Base-by-base conservation (phyloP, 768 basidiomycete genomes). In the Boletus pseudo-olivaceus region DNA sequence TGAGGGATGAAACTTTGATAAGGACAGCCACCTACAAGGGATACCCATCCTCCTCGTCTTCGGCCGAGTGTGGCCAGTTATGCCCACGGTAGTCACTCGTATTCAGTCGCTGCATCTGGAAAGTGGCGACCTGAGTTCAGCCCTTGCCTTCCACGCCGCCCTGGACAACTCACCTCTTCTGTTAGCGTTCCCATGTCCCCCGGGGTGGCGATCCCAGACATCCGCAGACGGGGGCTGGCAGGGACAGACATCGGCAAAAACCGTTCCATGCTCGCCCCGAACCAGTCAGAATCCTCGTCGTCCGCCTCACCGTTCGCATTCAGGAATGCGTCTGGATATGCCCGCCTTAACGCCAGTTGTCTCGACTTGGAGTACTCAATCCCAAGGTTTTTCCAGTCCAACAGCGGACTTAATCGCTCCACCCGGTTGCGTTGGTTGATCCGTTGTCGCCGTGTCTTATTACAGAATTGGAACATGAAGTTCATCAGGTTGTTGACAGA, bases 371-470 rank as follows among this genome's bases (percentile, higher is more conserved):
- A 86, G 72, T 99, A 99, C 72, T 99, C 97, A 57, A 98, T 82
- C 2, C 97, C 97, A 30, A 99, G 76, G 66, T 93, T 93, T 77
- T 99, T 99, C 97, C 97, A 98, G 70, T 99, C 97, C 55, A 99
- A 77, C 53, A 99, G 72, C 15, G 96, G 96, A 47, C 85, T 88
- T 17, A 99, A 78, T 27, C 97, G 84, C 69, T 99, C 97, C 50
- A 98, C 96, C 40, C 97, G 85, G 75, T 98, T 99, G 32, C 97
- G 88, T 75, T 98, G 97, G 73, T 99, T 98, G 72, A 98, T 98
- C 46, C 97, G 83, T 71, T 98, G 97, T 41, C 97, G 82, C n/a
- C 97, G 81, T 5, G 93, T 87, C 78, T 93, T 93, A 60, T 75
- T 76, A 51, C 80, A 79, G 75, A 96, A 95, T 6, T 72, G 65